Evolutionary conservation across 2,329 filamentous ascomycete species (phyloP).

Genomic region (Fusarium tjaetaba): DNA sequence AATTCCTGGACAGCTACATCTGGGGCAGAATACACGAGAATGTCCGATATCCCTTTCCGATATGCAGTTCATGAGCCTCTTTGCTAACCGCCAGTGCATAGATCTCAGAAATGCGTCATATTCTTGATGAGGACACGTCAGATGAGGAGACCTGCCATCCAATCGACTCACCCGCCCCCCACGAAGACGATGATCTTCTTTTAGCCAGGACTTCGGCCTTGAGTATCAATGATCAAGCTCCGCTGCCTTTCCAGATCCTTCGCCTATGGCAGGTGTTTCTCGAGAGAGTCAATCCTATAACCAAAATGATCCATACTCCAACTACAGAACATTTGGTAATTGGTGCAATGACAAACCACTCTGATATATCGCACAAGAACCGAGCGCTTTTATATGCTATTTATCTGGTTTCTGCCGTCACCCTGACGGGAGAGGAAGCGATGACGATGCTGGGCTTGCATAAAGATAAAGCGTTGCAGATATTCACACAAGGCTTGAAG

Average conservation of each 20-base stretch:
- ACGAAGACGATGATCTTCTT: constrained; percentile 9
- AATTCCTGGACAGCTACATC: constrained; percentile 3
- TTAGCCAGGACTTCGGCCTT: background rate
- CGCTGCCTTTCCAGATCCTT: background rate
- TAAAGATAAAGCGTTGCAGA: background rate
- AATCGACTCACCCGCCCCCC: background rate
- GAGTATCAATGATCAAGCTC: background rate
- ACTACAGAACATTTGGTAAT: constrained; percentile 7
- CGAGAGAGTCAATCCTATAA: constrained; percentile 3
- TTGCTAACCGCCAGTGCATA: rapidly evolving
- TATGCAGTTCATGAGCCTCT: rapidly evolving
- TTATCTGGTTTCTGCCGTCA: background rate
- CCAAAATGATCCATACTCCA: constrained; percentile 2
- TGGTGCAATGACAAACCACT: constrained; percentile 1
- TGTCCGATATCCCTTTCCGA: background rate
- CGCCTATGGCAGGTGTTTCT: constrained; percentile 14
- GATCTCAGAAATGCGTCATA: constrained; percentile 15
- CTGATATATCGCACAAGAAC: background rate
- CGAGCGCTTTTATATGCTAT: constrained; percentile 2
- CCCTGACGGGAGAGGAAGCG: background rate
- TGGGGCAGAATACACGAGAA: constrained; percentile 9
- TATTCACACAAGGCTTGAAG: constrained; percentile 7
- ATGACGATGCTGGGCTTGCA: background rate
- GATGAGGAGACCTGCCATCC: constrained; percentile 1
- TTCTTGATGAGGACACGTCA: constrained; percentile 12